phyloP scores from a whole-genome alignment of 2,329 filamentous ascomycete species.

The Pseudogymnoascus sp. region DNA sequence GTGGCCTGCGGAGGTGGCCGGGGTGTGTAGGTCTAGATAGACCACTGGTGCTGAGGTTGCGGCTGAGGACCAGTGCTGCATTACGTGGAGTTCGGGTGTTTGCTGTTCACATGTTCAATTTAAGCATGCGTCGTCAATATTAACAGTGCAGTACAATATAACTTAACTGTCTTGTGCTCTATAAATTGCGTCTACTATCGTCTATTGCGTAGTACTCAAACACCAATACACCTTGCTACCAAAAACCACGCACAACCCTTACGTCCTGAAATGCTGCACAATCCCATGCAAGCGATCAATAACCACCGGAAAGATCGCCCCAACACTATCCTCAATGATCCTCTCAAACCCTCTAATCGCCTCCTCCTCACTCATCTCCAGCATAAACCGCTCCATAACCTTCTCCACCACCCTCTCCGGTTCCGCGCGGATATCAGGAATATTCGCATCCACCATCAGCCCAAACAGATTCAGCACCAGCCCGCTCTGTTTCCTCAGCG shows the following conservation, averaged over 20 bases:
- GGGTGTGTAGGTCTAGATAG: slow-evolving; percentile 1
- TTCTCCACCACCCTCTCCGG: slow-evolving; percentile 91
- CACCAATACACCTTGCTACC: not conserved
- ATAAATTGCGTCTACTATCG: not conserved
- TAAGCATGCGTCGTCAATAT: not conserved
- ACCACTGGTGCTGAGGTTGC: not conserved
- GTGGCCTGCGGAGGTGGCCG: not conserved
- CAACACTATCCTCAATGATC: slow-evolving; percentile 83
- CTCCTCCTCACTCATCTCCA: slow-evolving; percentile 88
- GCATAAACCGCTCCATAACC: slow-evolving; percentile 86
- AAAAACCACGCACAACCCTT: slow-evolving; percentile 16
- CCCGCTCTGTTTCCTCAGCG: slow-evolving; percentile 80
- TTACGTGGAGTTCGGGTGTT: slow-evolving; percentile 2
- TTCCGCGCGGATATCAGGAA: slow-evolving; percentile 87
- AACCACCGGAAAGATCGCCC: slow-evolving; percentile 82
- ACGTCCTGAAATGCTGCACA: slow-evolving; percentile 83
- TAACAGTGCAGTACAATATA: not conserved
- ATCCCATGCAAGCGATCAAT: slow-evolving; percentile 93
- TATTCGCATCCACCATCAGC: slow-evolving; percentile 95
- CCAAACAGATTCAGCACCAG: slow-evolving; percentile 92
- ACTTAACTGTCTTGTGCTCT: not conserved
- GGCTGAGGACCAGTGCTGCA: not conserved
- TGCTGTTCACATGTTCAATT: slow-evolving; percentile 1
- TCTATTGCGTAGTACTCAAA: not conserved
- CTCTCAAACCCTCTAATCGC: slow-evolving; percentile 81